A percentile compares a stretch with the other conserved stretches of the same genome.
These are phyloP conservation scores for Gigaspora rosea DNA, from an alignment of 192 early-diverging fungal species.

Conservation along the genomic window DNA sequence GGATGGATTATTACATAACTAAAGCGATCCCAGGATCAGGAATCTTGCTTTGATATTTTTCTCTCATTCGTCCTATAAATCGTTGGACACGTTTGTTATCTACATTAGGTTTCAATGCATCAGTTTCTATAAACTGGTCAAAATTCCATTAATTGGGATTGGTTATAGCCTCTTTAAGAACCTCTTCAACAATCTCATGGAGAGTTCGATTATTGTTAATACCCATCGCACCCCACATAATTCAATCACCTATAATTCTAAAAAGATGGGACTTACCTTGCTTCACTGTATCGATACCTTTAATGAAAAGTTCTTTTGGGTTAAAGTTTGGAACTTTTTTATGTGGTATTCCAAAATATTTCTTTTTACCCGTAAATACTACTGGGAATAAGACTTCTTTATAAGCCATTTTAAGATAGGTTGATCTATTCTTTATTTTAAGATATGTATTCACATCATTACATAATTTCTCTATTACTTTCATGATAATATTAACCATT, in stretches of 20 bases:
- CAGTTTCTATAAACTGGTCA: not conserved
- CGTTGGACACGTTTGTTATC: not conserved
- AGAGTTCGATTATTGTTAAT: not conserved
- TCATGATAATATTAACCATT: not conserved
- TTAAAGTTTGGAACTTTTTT: not conserved
- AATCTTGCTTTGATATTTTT: conserved; percentile 7
- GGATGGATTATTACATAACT: conserved; percentile 14
- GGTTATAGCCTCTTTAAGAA: not conserved
- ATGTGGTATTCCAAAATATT: conserved; percentile 12
- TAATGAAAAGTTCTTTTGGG: not conserved
- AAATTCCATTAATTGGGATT: not conserved
- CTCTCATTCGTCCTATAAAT: too few relatives aligned
- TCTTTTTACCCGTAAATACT: conserved; percentile 8
- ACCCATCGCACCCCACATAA: not conserved
- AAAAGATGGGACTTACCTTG: not conserved
- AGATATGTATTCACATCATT: conserved; percentile 5
- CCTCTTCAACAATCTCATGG: not conserved
- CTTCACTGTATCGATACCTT: conserved; percentile 10
- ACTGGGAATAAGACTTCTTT: conserved; percentile 11
- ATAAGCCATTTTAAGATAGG: conserved; percentile 11
- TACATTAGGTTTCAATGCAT: not conserved
- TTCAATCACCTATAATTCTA: not conserved
- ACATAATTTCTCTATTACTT: conserved; percentile 2
- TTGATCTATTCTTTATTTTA: not conserved
- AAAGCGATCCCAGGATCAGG: not conserved